Evolutionary conservation across 768 basidiomycete species (phyloP), one percentile per base, ranked within the genome.

Genomic region (Astraeus odoratus): DNA sequence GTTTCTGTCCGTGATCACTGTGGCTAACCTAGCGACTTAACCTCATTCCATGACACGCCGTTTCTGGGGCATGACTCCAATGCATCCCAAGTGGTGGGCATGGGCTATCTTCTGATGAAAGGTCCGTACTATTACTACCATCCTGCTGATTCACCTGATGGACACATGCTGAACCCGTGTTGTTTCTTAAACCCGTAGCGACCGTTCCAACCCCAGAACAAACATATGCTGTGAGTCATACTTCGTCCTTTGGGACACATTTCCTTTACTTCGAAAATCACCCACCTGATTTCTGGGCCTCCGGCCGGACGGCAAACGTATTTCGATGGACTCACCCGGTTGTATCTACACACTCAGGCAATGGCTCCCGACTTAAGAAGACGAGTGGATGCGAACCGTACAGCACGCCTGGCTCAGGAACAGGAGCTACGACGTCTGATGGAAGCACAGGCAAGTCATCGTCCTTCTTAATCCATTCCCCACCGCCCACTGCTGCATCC

Each of bases 351-450:
- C 43, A 30, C 45, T 20, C 50, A 83, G 81, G 67, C 71, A 58
- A 70, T 85, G 71, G 72, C 82, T 18, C 82, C 83, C 50, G 80
- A 81, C 65, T 60, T 83, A 49, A 73, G 71, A 52, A 72, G 76
- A 38, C 77, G 76, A 53, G 82, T 84, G 15, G 83, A 85, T 52
- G 75, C 74, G 3, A 68, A 72, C 45, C 73, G 78, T 27, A 72
- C 72, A 13, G 64, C 73, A 7, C 72, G 83, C 24, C 52, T 73
- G 9, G 71, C 73, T 3, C 68, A 73, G 57, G 83, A 83, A 65
- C 67, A 67, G 39, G 74, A 73, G 46, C 69, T 72, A 57, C 72
- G 71, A 57, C 72, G 70, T 53, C 74, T 75, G 54, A 66, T 71
- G 5, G 67, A 72, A 46, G 72, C 70, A 4, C 77, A 79, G 74